Base-by-base conservation (phyloP, 768 basidiomycete genomes). In the Tulasnella sp. region DNA sequence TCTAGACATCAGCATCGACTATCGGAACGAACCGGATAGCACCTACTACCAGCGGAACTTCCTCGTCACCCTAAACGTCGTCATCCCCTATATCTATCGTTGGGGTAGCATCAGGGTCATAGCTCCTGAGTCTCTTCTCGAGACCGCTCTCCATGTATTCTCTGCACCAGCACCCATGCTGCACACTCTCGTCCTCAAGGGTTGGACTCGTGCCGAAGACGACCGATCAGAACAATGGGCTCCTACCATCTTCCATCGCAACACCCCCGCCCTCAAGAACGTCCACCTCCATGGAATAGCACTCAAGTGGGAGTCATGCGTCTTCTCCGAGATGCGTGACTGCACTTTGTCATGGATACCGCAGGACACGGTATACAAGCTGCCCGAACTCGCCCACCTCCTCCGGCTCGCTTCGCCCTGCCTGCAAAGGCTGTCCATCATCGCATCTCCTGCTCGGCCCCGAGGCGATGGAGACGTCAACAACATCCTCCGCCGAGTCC, bases 111-210 rank as follows among this genome's bases (percentile, higher is more conserved):
- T 77, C 42, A 40, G 42, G 32, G 32, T 77, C 29, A 37, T 46
- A 23, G 77, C 77, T 5, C 77, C 69, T 1, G 46, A 42, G 46
- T 44, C 42, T 16, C 70, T 77, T 32, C 40, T 77, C 48, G 44
- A 71, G 35, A 77, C 77, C 39, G 77, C 77, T 37, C 46, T 77
- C n/a, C 77, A 77, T 55, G 77, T 77, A n/a, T 77, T 77, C 44
- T 48, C 77, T 13, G 69, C 44, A 35, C 77, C 77, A 29, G 77
- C 77, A 16, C 77, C 77, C 5, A 44, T 44, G 40, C 77, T 77
- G 2, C 77, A 73, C 67, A 71, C 67, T 29, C 69, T 77, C 69
- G 51, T 77, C 42, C 71, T 77, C 77, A 71, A 73, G 40, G 77
- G 77, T 7, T 77, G 77, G 77, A 23, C 39, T 26, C 46, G 57